Percentiles rank a stretch among this genome's conserved stretches.
These are phyloP conservation scores for Cutaneotrichosporon spelunceum DNA, from an alignment of 1,284 basidiomycete species.

Conservation along the genomic window DNA sequence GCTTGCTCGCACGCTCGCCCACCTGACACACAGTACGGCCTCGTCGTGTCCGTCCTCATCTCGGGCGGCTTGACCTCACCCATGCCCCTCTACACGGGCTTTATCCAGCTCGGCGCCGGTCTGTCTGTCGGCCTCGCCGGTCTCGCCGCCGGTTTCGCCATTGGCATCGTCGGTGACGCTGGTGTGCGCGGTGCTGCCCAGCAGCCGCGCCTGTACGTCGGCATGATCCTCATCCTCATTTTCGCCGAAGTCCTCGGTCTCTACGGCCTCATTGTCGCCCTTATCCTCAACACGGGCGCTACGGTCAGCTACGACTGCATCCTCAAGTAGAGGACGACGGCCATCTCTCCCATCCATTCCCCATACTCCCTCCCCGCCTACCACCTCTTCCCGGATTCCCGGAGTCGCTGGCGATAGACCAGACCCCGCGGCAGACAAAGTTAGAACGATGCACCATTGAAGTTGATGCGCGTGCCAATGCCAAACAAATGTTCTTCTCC, in stretches of 20 bases:
- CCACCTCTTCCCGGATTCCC: not conserved
- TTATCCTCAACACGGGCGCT: conserved; percentile 58
- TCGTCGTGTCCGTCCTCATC: conserved; percentile 88
- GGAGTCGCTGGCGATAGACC: not conserved
- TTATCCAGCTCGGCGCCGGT: conserved; percentile 86
- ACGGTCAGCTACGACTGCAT: conserved; percentile 34
- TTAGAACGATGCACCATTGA: conserved; percentile 17
- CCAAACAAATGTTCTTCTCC: too few relatives aligned
- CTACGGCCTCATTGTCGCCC: conserved; percentile 58
- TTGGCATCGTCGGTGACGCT: conserved; percentile 93
- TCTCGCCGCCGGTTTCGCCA: conserved; percentile 85
- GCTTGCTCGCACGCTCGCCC: too few relatives aligned
- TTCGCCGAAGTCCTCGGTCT: conserved; percentile 84
- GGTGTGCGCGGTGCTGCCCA: conserved; percentile 87
- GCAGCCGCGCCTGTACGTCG: conserved; percentile 90
- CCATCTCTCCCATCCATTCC: too few relatives aligned
- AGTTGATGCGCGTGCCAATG: too few relatives aligned
- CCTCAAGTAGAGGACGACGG: too few relatives aligned
- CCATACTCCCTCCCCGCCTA: not conserved
- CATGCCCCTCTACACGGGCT: conserved; percentile 73
- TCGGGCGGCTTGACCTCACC: conserved; percentile 60
- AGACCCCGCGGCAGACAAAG: conserved; percentile 6
- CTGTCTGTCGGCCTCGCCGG: conserved; percentile 77
- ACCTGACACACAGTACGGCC: conserved; percentile 62
- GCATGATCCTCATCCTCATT: conserved; percentile 75